Evolutionary conservation across 805 yeast genomes (phyloP).

Genomic region (Cyberlindnera sargentensis): DNA sequence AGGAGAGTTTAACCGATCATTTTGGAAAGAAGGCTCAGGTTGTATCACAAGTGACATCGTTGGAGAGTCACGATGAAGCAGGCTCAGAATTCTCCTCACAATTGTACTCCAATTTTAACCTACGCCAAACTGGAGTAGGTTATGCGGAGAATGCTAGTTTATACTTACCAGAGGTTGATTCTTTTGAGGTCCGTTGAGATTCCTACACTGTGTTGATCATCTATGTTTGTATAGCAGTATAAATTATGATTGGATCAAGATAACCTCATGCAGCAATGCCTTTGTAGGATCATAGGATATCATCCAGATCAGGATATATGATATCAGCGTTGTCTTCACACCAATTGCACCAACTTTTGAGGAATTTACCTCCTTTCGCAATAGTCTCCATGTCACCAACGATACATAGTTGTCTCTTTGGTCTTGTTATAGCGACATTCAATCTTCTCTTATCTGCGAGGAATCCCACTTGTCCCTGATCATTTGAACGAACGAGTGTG

Average conservation of each 20-base stretch:
- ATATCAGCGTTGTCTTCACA: conserved; percentile 61
- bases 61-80: not conserved
- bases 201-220: too few relatives aligned
- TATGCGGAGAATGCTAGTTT: not conserved
- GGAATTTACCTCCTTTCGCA: conserved; percentile 32
- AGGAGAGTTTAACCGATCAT: too few relatives aligned
- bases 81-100: conserved; percentile 5
- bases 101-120: conserved; percentile 11
- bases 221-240: not conserved
- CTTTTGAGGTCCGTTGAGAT: not conserved
- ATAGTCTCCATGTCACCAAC: conserved; percentile 82
- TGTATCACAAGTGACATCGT: too few relatives aligned
- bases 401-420: conserved; percentile 76
- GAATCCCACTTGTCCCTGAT: conserved; percentile 67
- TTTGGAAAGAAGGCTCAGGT: too few relatives aligned
- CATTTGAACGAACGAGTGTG: conserved; percentile 78
- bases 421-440: conserved; percentile 91
- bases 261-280: not conserved
- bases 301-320: conserved; percentile 45
- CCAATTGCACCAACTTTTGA: conserved; percentile 63
- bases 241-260: not conserved
- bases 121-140: conserved; percentile 1
- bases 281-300: conserved; percentile 16
- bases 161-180: conserved; percentile 1
- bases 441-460: conserved; percentile 70